Base-by-base conservation (phyloP, 495 filamentous ascomycete genomes). In the Delitschia confertaspora region DNA sequence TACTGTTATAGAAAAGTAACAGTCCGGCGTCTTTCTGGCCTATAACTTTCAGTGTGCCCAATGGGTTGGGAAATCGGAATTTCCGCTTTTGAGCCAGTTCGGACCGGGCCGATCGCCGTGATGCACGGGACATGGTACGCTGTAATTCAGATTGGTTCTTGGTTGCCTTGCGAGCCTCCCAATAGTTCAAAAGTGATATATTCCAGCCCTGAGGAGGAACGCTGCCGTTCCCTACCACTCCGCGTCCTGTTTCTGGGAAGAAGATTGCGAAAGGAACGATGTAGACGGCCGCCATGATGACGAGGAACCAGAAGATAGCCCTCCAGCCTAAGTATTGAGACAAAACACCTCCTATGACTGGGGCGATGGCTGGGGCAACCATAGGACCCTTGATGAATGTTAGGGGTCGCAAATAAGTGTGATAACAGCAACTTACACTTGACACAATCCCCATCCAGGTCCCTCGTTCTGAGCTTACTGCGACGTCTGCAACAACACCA, bases 61-160 rank as follows among this genome's bases (percentile, higher is more conserved):
- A 58, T 0, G 85, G 83, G 42, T 88, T 88, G 0, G 83, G 84
- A 23, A 80, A 72, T 3, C 66, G 62, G 14, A 85, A 59, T 54
- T 75, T 77, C 26, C 67, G 65, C 31, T 65, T 67, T 25, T 36
- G 56, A 10, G 62, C 53, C 8, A 65, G 51, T 25, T 47, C 44
- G 26, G 49, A 52, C 39, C 58, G 58, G 3, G 59, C 56, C 8
- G 32, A 33, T 5, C 45, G 44, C 2, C 34, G 31, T 3, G 31
- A 23, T 24, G 53, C 53, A 1, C 45, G 50, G 20, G 54, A 56
- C 2, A 34, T 17, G 5, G 58, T 45, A 2, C 39, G 55, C 3
- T 41, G 24, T 1, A 56, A 40, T 59, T 65, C 18, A 44, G 53
- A 35, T 57, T 63, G 22, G 48, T 33, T 10, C 24, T 53, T 24